Base-by-base conservation (phyloP, 345 rosid species). In the Hevea brasiliensis region DNA sequence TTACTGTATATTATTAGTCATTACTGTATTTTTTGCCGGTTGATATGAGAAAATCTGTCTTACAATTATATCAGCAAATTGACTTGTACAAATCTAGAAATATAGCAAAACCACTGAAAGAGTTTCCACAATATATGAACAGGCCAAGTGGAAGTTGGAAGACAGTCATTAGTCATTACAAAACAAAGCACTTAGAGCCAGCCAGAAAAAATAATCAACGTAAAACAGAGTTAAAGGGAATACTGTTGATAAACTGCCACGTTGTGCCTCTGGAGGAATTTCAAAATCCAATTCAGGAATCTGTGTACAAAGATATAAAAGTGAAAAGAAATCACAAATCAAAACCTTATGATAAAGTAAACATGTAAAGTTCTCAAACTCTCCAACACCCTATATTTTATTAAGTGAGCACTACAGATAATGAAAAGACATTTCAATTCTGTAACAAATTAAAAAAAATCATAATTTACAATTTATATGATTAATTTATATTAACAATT, bases 181-280 rank as follows among this genome's bases (percentile, higher is more conserved):
- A 69, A 63, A 42, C 24, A 14, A 57, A 53, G 40, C 35, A 48
- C 14, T 65, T 7, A 59, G 23, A 67, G 61, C 45, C 35, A 20
- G 41, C 9, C 27, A 41, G 8, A 53, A 15, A 23, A 50, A 50
- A 62, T 20, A 18, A 6, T 8, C 12, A 32, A 13, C 2, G 5
- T 37, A 57, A 17, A 9, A 12, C 8, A 68, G 68, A 76, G 66
- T 65, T 45, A 8, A 26, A 81, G 55, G 62, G 81, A 18, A 73
- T 90, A 94, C 97, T 1, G 97, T 92, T 54, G 98, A 94, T 75
- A 94, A 80, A 80, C 89, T 90, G 76, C 98, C 98, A 41, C 86
- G 88, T 74, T 92, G 98, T 78, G 97, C 91, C 91, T 92, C 98
- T 26, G 95, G 86, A 56, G 98, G 98, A 81, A 94, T 92, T 84